Evolutionary conservation across 257 asterid genomes (phyloP).

Genomic region (Avicennia marina): DNA sequence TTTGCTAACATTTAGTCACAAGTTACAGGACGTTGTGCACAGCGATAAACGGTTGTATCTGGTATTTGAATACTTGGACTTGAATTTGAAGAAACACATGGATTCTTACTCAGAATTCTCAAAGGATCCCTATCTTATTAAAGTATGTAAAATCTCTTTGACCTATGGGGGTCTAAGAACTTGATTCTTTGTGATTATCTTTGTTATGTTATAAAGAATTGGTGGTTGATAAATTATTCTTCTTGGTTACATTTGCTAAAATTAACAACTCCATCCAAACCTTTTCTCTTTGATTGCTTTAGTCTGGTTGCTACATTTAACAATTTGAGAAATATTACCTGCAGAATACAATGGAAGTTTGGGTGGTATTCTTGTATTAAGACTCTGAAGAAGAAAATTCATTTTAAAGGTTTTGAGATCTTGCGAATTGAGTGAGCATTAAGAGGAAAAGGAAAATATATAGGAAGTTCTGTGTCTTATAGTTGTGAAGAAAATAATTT

Average conservation of each 20-base stretch:
- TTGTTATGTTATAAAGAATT: constrained; percentile 9
- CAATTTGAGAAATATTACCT: constrained; percentile 1
- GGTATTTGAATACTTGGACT: constrained; percentile 78
- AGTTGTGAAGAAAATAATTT: background rate
- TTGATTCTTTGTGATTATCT: constrained; percentile 4
- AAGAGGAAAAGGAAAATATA: background rate
- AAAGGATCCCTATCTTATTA: constrained; percentile 56
- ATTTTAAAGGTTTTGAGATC: background rate
- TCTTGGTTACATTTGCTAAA: background rate
- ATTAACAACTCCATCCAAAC: background rate
- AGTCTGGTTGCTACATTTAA: constrained; percentile 12
- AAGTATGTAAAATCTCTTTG: constrained; percentile 40
- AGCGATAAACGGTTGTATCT: constrained; percentile 68
- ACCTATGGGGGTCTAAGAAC: constrained; percentile 12
- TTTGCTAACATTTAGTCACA: constrained; percentile 19
- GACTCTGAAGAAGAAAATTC: constrained; percentile 5
- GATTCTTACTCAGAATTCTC: constrained; percentile 74
- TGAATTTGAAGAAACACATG: constrained; percentile 86
- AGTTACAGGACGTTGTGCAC: constrained; percentile 86
- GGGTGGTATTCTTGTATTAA: constrained; percentile 8
- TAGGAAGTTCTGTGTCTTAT: too few relatives aligned
- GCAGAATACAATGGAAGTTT: background rate
- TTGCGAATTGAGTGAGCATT: background rate
- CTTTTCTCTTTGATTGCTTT: background rate
- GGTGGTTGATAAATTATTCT: background rate